phyloP scores from a whole-genome alignment of 2,329 filamentous ascomycete species.

The Nemania sp. region DNA sequence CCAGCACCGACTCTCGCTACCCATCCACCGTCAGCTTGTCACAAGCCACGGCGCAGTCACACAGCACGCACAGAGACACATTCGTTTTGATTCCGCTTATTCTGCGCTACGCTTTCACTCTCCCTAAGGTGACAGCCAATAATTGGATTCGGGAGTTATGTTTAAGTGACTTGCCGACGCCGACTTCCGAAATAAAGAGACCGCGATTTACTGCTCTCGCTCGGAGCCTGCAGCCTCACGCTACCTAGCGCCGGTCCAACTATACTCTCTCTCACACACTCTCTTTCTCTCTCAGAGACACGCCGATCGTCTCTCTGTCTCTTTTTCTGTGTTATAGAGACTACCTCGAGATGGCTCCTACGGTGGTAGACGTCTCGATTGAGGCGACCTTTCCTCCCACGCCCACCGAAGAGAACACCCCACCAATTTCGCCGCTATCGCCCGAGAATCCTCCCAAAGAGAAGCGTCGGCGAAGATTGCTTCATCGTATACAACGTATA shows the following conservation, averaged over 20 bases:
- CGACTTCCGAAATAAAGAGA: conserved; percentile 4
- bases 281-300: too few species aligned
- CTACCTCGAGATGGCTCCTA: conserved; percentile 30
- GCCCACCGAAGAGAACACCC: conserved; percentile 39
- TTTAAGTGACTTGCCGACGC: neutral
- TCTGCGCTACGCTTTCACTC: neutral
- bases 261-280: neutral
- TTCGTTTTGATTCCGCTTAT: conserved; percentile 29
- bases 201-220: neutral
- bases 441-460: conserved; percentile 63
- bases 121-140: neutral
- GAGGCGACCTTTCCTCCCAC: conserved; percentile 38
- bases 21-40: neutral
- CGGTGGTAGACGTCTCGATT: conserved; percentile 16
- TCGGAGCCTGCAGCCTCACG: neutral
- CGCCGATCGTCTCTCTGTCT: neutral
- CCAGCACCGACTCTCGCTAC: conserved; percentile 16
- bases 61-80: too few species aligned
- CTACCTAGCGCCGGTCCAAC: neutral
- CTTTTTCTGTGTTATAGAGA: neutral
- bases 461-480: conserved; percentile 76
- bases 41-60: conserved; percentile 22
- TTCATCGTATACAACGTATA: conserved; percentile 82
- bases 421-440: conserved; percentile 35
- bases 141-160: conserved; percentile 21